Evolutionary conservation across 2,329 filamentous ascomycete genomes (phyloP).

Genomic region (Boeremia exigua): DNA sequence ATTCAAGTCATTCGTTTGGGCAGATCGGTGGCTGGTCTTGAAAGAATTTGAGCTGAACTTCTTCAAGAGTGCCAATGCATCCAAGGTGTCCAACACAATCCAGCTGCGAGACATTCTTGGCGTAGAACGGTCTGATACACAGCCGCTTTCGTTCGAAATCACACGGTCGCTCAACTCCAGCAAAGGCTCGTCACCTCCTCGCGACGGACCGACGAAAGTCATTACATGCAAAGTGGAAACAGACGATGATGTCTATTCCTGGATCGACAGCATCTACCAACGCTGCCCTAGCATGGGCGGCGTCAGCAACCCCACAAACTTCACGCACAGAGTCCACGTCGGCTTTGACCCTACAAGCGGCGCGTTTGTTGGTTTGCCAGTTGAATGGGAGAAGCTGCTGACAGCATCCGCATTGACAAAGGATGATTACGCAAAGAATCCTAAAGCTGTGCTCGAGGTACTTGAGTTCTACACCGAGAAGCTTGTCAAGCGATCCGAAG

Average conservation of each 20-base stretch:
- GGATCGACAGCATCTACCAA: slow-evolving; percentile 98
- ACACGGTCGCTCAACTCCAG: slow-evolving; percentile 70
- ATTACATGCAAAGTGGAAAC: slow-evolving; percentile 93
- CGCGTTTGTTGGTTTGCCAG: slow-evolving; percentile 90
- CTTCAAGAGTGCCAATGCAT: slow-evolving; percentile 83
- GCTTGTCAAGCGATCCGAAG: slow-evolving; percentile 74
- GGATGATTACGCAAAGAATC: slow-evolving; percentile 97
- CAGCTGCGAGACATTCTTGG: slow-evolving; percentile 86
- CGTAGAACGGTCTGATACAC: slow-evolving; percentile 88
- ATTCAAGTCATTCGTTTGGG: slow-evolving; percentile 82
- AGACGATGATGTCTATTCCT: slow-evolving; percentile 96
- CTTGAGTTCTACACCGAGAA: slow-evolving; percentile 84
- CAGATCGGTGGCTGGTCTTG: slow-evolving; percentile 88
- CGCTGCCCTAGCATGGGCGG: slow-evolving; percentile 97
- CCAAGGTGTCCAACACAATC: slow-evolving; percentile 84
- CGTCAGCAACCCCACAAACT: slow-evolving; percentile 98
- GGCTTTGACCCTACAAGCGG: slow-evolving; percentile 96
- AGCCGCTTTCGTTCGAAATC: slow-evolving; percentile 93
- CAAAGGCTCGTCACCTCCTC: slow-evolving; percentile 69
- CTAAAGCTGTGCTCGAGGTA: slow-evolving; percentile 72
- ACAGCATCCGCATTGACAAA: slow-evolving; percentile 97
- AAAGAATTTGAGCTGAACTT: slow-evolving; percentile 94
- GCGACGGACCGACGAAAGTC: slow-evolving; percentile 80
- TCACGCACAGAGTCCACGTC: slow-evolving; percentile 95
- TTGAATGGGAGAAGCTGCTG: slow-evolving; percentile 95